Base-by-base conservation (phyloP, 1,284 basidiomycete species). In the Veloboletus limbatus region DNA sequence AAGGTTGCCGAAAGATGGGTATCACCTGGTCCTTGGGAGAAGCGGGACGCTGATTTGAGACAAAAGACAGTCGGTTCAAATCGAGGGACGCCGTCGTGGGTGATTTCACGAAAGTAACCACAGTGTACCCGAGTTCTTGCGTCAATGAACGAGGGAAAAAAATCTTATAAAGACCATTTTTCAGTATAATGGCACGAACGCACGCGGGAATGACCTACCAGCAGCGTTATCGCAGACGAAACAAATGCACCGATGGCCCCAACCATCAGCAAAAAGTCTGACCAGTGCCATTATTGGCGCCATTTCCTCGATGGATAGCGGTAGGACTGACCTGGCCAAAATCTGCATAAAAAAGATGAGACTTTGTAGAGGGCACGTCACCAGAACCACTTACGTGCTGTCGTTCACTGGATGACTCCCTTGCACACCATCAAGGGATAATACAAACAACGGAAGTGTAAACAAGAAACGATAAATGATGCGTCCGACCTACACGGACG, bases 131-230 rank as follows among this genome's bases (percentile, higher is more conserved):
- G 2, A 74, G 69, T 63, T 87, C 84, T 28, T 69, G 70, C 8
- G 75, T 75, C 42, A 83, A 73, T 2, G 85, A 85, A 28, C 83
- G 82, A 35, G 85, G 85, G 69, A 87, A 88, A 68, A 88, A 88
- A 43, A 88, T 77, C 82, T 86, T 10, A 6, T 38, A 11, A 42
- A 17, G 32, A 34, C 32, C 20, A 10, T 34, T 24, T 11, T 13
- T 35, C 27, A 28, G 24, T 37, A 16, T n/a, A 18, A 22, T 32
- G 31, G 20, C 28, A 40, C 39, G 33, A 21, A 18, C n/a, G 16
- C 7, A 18, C n/a, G 16, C 7, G 34, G 14, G 30, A 34, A 34
- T 26, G 38, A 47, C 45, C 57, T 57, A 86, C 85, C 16, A 88
- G 71, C 31, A 88, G 71, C 2, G 85, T 88, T 36, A 88, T 85